Conservation (phyloP, 2,329 filamentous ascomycete genomes). For the Fusarium protoensiforme region DNA sequence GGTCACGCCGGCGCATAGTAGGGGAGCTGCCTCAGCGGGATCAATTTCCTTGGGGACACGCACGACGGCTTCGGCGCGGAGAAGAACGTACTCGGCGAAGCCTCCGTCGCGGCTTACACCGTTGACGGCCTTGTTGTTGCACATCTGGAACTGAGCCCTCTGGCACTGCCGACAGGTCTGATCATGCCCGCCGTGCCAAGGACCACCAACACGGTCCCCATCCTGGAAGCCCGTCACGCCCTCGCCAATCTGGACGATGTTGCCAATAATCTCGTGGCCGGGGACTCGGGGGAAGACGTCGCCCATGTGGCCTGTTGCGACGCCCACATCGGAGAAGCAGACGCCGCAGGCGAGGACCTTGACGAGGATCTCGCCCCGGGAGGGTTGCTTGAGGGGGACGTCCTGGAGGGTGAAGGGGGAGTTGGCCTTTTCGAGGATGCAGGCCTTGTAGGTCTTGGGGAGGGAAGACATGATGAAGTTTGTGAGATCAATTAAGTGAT, state of each 20-base stretch:
- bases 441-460: slow-evolving; percentile 75
- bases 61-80: slow-evolving; percentile 70
- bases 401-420: slow-evolving; percentile 68
- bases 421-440: slow-evolving; percentile 65
- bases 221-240: slow-evolving; percentile 67
- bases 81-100: slow-evolving; percentile 71
- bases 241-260: slow-evolving; percentile 69
- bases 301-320: slow-evolving; percentile 62
- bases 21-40: slow-evolving; percentile 64
- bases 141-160: slow-evolving; percentile 74
- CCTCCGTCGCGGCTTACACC: slow-evolving; percentile 75
- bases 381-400: slow-evolving; percentile 66
- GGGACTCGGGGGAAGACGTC: slow-evolving; percentile 70
- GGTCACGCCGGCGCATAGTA: slow-evolving; percentile 74
- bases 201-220: slow-evolving; percentile 73
- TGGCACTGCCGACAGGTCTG: slow-evolving; percentile 71
- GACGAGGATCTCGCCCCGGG: slow-evolving; percentile 70
- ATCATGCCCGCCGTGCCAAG: slow-evolving; percentile 65
- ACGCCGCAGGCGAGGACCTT: slow-evolving; percentile 79
- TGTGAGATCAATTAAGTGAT: background rate
- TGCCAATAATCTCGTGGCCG: slow-evolving; percentile 79
- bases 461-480: slow-evolving; percentile 51
- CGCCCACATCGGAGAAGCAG: slow-evolving; percentile 70
- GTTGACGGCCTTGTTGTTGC: slow-evolving; percentile 70
- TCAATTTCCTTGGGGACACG: slow-evolving; percentile 64